phyloP scores from a whole-genome alignment of 345 rosid species.

The Reutealis trisperma region DNA sequence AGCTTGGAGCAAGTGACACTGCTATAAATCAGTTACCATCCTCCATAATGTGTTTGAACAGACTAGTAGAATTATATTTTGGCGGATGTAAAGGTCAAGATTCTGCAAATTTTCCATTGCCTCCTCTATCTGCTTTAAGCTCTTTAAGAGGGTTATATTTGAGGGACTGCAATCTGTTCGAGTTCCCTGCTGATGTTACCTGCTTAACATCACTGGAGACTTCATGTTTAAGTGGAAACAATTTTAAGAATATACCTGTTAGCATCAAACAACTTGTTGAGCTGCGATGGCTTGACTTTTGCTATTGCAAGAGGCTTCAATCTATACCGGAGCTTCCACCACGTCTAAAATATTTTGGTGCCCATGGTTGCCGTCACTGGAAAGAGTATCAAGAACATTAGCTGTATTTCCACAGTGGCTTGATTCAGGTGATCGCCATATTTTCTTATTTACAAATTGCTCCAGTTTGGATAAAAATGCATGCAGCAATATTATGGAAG shows the following conservation, averaged over 20 bases:
- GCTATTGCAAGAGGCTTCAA: neutral
- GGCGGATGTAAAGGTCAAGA: neutral
- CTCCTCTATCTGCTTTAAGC: neutral
- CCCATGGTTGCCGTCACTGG: neutral
- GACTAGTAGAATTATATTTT: neutral
- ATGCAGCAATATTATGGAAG: neutral
- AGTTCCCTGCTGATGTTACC: neutral
- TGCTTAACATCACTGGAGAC: neutral
- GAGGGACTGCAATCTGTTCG: neutral
- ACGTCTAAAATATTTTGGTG: neutral
- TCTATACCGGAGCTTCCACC: conserved; percentile 7
- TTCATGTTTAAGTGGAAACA: neutral
- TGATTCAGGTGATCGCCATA: neutral
- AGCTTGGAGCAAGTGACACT: neutral
- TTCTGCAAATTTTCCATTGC: neutral
- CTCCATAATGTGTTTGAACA: neutral
- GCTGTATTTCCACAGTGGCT: conserved; percentile 1
- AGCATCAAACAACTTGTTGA: conserved; percentile 14
- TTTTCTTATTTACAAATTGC: neutral
- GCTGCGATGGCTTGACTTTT: neutral
- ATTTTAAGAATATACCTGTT: conserved; percentile 1
- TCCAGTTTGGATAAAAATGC: neutral
- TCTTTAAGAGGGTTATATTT: neutral
- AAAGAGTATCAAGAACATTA: neutral
- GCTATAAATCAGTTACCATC: neutral